Evolutionary conservation across 306 rosid species (phyloP).

Genomic region (Acacia confusa): DNA sequence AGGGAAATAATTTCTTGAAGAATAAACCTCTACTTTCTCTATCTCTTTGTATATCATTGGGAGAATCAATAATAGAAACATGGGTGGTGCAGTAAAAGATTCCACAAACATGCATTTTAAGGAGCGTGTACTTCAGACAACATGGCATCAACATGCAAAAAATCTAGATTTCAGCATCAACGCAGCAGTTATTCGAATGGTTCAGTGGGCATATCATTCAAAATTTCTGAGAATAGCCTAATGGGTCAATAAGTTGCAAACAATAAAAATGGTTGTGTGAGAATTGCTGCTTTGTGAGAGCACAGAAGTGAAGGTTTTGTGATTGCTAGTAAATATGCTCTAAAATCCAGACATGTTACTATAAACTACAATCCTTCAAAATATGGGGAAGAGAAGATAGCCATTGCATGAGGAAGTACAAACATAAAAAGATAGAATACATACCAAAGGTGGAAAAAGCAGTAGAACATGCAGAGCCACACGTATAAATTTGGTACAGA

Average conservation of each 20-base stretch:
- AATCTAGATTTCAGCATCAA: background rate
- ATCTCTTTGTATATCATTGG: background rate
- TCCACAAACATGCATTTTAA: background rate
- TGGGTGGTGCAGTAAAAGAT: background rate
- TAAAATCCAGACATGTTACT: constrained; percentile 13
- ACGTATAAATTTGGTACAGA: constrained; percentile 96
- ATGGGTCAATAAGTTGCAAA: constrained; percentile 14
- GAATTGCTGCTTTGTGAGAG: background rate
- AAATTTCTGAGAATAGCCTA: constrained; percentile 4
- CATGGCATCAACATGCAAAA: background rate
- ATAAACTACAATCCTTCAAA: constrained; percentile 20
- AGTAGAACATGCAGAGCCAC: constrained; percentile 99
- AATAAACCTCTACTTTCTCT: background rate
- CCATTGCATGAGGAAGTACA: background rate
- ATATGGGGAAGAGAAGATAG: constrained; percentile 19
- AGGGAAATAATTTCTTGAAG: background rate
- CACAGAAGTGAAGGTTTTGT: constrained; percentile 17
- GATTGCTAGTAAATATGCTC: background rate
- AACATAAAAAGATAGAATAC: constrained; percentile 31
- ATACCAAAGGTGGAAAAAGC: constrained; percentile 97
- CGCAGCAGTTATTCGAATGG: background rate
- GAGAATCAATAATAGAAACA: constrained; percentile 3
- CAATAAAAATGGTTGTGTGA: background rate
- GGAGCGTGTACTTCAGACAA: constrained; percentile 22
- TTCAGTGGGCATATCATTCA: background rate